Evolutionary conservation across 1,139 yeast genomes (phyloP).

Genomic region (Nakaseomyces uthaithaninus): DNA sequence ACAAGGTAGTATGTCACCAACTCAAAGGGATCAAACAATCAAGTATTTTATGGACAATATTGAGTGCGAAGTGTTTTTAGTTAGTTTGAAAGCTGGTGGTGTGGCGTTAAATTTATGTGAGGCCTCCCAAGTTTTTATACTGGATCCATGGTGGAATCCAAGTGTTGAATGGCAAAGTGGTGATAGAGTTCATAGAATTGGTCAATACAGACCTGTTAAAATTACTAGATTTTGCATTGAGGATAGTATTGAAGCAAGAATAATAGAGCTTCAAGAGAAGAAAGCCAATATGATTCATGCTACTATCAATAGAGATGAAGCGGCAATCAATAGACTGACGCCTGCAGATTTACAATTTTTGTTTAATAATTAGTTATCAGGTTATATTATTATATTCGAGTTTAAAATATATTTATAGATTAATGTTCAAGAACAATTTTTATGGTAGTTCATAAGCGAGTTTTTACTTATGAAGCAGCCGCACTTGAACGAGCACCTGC

Average conservation of each 20-base stretch:
- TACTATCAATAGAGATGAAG: conserved; percentile 84
- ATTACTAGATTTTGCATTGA: conserved; percentile 89
- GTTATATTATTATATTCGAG: background rate
- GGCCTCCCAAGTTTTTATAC: conserved; percentile 87
- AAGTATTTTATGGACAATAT: conserved; percentile 87
- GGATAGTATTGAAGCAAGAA: conserved; percentile 93
- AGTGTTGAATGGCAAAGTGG: conserved; percentile 97
- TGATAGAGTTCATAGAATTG: conserved; percentile 96
- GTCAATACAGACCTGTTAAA: conserved; percentile 90
- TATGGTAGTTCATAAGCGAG: conserved; percentile 71
- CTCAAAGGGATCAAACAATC: conserved; percentile 86
- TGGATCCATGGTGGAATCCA: conserved; percentile 99
- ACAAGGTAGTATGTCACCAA: conserved; percentile 95
- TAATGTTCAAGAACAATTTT: conserved; percentile 38
- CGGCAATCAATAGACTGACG: conserved; percentile 77
- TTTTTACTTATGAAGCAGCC: conserved; percentile 29
- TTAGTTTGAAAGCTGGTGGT: conserved; percentile 96
- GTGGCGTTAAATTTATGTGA: conserved; percentile 94
- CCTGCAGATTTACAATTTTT: conserved; percentile 92
- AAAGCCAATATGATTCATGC: conserved; percentile 98
- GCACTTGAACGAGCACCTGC: conserved; percentile 76
- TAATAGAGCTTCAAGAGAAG: conserved; percentile 90
- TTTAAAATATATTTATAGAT: background rate
- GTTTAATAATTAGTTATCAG: conserved; percentile 51
- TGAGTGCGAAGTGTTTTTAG: conserved; percentile 84